Evolutionary conservation across 805 yeast species (phyloP), one percentile per base, ranked within the genome.

Genomic region (Jamesozyma gamospora): DNA sequence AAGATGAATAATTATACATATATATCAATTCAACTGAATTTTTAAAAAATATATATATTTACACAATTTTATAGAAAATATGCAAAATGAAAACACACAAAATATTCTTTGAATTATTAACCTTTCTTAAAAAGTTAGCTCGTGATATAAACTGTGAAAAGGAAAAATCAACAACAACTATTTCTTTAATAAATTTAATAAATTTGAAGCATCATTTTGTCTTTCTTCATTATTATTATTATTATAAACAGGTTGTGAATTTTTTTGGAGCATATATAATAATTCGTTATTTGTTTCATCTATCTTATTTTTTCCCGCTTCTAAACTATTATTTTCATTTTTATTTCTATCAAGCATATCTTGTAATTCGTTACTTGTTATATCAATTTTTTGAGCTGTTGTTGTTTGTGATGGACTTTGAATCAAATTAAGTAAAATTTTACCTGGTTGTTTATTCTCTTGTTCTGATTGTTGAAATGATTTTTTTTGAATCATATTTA

Each of bases 281-380:
- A 43, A 28, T 13, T 42, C 43, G 35, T 36, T 44, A 25, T 39
- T 37, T 1, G 39, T 37, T 13, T 21, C 30, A 10, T 39, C 29
- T 14, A 13, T 12, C 4, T 13, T 19, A 8, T 25, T 15, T 21
- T 5, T 17, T 5, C n/a, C n/a, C 8, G 9, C 31, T 13, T 13
- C 31, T 4, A 15, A 13, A n/a, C 15, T 9, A 14, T 13, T 7
- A 13, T 28, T n/a, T 14, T 28, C 31, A 28, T 28, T 13, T 16
- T 24, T 24, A 36, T 38, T 31, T 19, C 28, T 42, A 14, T 35
- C 37, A 15, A 48, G 29, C 41, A 44, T 36, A 14, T 40, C 41
- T 16, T 42, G n/a, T 18, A 43, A 33, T 30, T 35, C 40, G 16
- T 37, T 27, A 31, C 37, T 30, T 18, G 43, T 36, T 19, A 37